Evolutionary conservation across 768 basidiomycete species (phyloP).

Genomic region (Boletus subcaerulescens): DNA sequence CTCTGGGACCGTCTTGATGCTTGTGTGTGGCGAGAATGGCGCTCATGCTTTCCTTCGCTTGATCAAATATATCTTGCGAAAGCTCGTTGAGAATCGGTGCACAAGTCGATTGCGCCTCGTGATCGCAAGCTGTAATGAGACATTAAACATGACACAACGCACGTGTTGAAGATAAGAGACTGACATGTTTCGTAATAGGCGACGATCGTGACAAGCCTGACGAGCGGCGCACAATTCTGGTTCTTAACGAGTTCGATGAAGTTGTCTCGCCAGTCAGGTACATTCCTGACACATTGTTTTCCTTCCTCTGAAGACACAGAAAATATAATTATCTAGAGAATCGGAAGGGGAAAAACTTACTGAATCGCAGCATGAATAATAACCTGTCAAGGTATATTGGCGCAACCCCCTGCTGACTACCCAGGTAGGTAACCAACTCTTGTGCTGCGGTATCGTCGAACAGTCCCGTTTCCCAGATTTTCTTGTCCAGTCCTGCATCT

Average conservation of each 20-base stretch:
- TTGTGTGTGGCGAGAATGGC: slow-evolving; percentile 9
- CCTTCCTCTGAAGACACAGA: slow-evolving; percentile 14
- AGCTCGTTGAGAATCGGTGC: not conserved
- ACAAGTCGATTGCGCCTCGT: not conserved
- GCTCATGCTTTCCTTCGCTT: slow-evolving; percentile 14
- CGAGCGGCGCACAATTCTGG: slow-evolving; percentile 12
- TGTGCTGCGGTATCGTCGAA: slow-evolving; percentile 19
- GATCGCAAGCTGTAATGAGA: slow-evolving; percentile 8
- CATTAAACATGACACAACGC: not conserved
- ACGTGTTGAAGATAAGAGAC: not conserved
- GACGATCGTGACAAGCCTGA: slow-evolving; percentile 21
- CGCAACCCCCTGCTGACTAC: slow-evolving; percentile 7
- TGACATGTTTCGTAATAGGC: slow-evolving; percentile 23
- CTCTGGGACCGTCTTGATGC: slow-evolving; percentile 20
- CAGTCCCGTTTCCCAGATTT: slow-evolving; percentile 21
- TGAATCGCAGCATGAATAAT: slow-evolving; percentile 21
- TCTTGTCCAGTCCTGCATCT: slow-evolving; percentile 1
- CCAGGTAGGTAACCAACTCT: slow-evolving; percentile 10
- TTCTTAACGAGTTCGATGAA: slow-evolving; percentile 11
- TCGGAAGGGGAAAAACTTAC: slow-evolving; percentile 5
- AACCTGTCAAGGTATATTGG: slow-evolving; percentile 7
- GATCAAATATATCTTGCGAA: slow-evolving; percentile 1
- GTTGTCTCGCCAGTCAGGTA: slow-evolving; percentile 10
- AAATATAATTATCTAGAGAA: not conserved
- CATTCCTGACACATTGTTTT: slow-evolving; percentile 17